These are phyloP conservation scores for Geranium incanum DNA, from an alignment of 441 rosid genomes.

Conservation along the genomic window DNA sequence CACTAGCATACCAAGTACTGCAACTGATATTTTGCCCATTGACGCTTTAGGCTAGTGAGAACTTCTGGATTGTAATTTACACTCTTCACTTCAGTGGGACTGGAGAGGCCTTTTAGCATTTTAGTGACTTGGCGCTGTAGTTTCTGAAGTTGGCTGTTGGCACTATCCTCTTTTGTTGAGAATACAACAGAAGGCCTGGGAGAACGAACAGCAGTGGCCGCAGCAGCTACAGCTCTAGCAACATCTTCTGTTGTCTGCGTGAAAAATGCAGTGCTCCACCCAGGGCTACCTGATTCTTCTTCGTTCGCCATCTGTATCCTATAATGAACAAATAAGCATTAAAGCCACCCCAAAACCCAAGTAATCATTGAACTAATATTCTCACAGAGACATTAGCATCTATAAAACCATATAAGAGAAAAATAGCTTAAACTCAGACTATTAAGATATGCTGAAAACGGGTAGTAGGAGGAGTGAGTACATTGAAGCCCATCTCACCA, in stretches of 20 bases:
- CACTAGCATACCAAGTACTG: slow-evolving; percentile 61
- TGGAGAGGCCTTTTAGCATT: slow-evolving; percentile 63
- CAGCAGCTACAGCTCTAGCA: slow-evolving; percentile 68
- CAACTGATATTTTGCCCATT: slow-evolving; percentile 80
- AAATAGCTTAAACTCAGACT: too few species aligned
- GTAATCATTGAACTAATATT: not conserved
- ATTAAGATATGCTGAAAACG: too few species aligned
- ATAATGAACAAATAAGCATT: not conserved
- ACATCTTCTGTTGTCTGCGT: slow-evolving; percentile 75
- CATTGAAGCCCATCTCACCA: too few species aligned
- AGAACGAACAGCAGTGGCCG: slow-evolving; percentile 54
- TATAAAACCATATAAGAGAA: not conserved
- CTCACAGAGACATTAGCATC: not conserved
- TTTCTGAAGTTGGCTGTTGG: slow-evolving; percentile 61
- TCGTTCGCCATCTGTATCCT: slow-evolving; percentile 41
- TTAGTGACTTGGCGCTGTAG: slow-evolving; percentile 57
- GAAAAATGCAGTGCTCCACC: slow-evolving; percentile 76
- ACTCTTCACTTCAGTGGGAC: slow-evolving; percentile 50
- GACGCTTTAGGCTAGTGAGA: slow-evolving; percentile 92
- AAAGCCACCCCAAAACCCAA: not conserved
- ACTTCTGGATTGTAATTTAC: slow-evolving; percentile 80
- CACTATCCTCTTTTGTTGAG: slow-evolving; percentile 55
- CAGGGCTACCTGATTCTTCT: slow-evolving; percentile 70
- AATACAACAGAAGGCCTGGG: slow-evolving; percentile 77
- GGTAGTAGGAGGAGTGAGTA: too few species aligned